Conservation (phyloP, 345 rosid species). For the Conringia planisiliqua region DNA sequence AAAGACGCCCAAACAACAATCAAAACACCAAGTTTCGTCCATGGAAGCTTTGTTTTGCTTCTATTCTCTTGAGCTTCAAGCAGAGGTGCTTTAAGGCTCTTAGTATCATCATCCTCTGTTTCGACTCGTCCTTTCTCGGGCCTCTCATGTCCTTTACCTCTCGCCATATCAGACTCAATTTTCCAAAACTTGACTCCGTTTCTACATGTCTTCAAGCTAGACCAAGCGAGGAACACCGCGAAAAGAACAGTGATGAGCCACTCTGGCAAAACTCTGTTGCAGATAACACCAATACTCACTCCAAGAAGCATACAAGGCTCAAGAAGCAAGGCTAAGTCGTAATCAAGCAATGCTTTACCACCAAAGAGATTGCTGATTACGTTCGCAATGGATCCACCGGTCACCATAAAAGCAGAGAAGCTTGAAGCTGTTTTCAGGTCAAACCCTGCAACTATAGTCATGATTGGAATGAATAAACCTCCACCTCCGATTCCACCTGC, state of each 20-base stretch:
- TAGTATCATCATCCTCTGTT: constrained; percentile 34
- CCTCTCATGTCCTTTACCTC: constrained; percentile 27
- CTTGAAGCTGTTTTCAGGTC: constrained; percentile 77
- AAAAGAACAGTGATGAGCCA: constrained; percentile 78
- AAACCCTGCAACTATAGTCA: constrained; percentile 61
- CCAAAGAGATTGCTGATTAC: constrained; percentile 49
- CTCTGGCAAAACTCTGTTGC: constrained; percentile 72
- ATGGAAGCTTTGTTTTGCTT: constrained; percentile 43
- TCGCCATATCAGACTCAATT: constrained; percentile 49
- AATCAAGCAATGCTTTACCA: constrained; percentile 50
- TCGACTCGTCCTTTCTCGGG: constrained; percentile 40
- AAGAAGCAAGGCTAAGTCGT: constrained; percentile 68
- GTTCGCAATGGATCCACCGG: constrained; percentile 82
- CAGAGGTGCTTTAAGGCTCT: constrained; percentile 39
- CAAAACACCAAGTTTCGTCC: constrained; percentile 64
- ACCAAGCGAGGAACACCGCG: constrained; percentile 72
- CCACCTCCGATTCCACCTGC: constrained; percentile 97
- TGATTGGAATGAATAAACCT: constrained; percentile 74
- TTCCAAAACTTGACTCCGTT: constrained; percentile 64
- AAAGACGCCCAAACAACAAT: constrained; percentile 72
- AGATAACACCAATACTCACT: constrained; percentile 77
- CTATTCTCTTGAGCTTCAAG: constrained; percentile 28
- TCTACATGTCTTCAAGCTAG: constrained; percentile 67
- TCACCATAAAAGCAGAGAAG: constrained; percentile 92
- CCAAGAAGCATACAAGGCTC: constrained; percentile 89